A percentile compares a stretch with the other conserved stretches of the same genome.
Conservation (phyloP, 2,329 filamentous ascomycete species). For the Fusarium sp. region DNA sequence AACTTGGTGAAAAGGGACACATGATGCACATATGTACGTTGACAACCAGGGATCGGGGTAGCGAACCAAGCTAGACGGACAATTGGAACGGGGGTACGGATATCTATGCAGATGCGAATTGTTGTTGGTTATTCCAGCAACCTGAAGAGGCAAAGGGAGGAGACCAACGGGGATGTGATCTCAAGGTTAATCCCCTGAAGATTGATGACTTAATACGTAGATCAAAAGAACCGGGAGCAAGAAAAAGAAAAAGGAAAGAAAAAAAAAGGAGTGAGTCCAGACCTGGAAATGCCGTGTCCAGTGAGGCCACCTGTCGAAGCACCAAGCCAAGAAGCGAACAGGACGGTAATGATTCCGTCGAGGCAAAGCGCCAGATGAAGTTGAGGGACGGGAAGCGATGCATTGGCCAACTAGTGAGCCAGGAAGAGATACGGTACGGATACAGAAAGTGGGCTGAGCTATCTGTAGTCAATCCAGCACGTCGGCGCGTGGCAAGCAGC, state of each 20-base stretch:
- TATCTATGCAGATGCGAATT: neutral
- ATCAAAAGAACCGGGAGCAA: conserved; percentile 1
- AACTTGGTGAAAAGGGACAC: conserved; percentile 37
- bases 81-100: conserved; percentile 8
- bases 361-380: conserved; percentile 24
- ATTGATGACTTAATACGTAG: neutral
- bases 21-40: conserved; percentile 38
- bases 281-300: conserved; percentile 2
- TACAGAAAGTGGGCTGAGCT: conserved; percentile 39
- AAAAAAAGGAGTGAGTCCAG: neutral
- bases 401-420: conserved; percentile 40
- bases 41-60: conserved; percentile 26
- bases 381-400: conserved; percentile 21
- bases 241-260: neutral
- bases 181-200: conserved; percentile 2
- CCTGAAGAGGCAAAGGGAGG: neutral
- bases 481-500: conserved; percentile 36
- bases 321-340: conserved; percentile 4
- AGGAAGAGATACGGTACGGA: conserved; percentile 8
- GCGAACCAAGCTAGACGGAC: conserved; percentile 8
- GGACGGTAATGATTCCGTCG: conserved; percentile 9
- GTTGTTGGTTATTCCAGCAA: conserved; percentile 22
- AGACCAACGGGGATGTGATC: neutral
- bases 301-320: conserved; percentile 22
- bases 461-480: conserved; percentile 16